Evolutionary conservation across 1,139 yeast genomes (phyloP).

Genomic region (Lodderomyces beijingensis): DNA sequence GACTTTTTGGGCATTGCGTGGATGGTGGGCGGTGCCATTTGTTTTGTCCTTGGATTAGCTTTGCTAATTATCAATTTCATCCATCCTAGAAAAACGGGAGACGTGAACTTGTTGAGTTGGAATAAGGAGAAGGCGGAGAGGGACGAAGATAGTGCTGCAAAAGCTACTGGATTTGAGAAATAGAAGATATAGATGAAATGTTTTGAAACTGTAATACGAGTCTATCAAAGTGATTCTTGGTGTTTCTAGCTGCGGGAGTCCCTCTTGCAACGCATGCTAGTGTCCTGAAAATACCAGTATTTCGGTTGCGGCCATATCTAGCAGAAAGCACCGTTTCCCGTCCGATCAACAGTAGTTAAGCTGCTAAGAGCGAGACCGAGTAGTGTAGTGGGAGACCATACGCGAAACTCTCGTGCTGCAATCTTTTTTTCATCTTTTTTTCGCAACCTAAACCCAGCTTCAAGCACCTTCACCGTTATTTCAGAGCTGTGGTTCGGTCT

Average conservation of each 20-base stretch:
- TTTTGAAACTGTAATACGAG: no score
- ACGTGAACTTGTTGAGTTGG: slow-evolving; percentile 70
- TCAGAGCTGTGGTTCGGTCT: no score
- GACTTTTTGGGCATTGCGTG: slow-evolving; percentile 83
- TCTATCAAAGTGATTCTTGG: no score
- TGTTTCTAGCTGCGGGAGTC: no score
- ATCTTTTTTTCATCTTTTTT: slow-evolving; percentile 38
- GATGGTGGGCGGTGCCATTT: slow-evolving; percentile 91
- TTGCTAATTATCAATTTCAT: slow-evolving; percentile 59
- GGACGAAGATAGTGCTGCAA: slow-evolving; percentile 18
- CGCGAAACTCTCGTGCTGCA: slow-evolving; percentile 53
- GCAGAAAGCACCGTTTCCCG: slow-evolving; percentile 49
- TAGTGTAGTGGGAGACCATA: slow-evolving; percentile 54
- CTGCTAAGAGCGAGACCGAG: slow-evolving; percentile 52
- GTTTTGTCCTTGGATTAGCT: slow-evolving; percentile 55
- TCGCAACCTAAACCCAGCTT: no score
- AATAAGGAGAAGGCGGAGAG: slow-evolving; percentile 39
- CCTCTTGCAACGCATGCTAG: no score
- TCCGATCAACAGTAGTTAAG: slow-evolving; percentile 47
- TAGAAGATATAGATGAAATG: no score
- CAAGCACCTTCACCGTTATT: no score
- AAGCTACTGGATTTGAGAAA: slow-evolving; percentile 11
- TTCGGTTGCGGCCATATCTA: slow-evolving; percentile 44
- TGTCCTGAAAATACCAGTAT: background rate
- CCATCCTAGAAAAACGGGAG: slow-evolving; percentile 73